Base-by-base conservation (phyloP, 805 yeast species). In the Blastobotrys muscicola region DNA sequence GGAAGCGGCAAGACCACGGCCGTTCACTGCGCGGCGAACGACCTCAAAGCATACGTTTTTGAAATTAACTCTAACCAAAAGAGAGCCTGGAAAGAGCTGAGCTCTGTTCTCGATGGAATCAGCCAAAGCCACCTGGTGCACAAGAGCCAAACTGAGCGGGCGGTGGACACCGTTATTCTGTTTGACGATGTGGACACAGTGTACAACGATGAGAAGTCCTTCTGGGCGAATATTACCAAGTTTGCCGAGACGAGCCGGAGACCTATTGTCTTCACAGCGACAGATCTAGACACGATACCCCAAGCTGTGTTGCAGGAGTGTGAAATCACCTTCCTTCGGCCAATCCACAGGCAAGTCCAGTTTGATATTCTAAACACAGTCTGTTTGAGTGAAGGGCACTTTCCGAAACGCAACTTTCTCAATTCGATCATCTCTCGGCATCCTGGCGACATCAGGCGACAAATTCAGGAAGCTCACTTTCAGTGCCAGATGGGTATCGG, bases 171-270 rank as follows among this genome's bases (percentile, higher is more conserved):
- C 6, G 65, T 86, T 4, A 79, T 92, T 3, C 61, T 92, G 30
- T 69, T 90, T 45, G 95, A 89, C 52, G 96, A 90, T 54, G 89
- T 84, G 34, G 95, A 90, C 57, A 67, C 85, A 8, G 59, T 89
- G 13, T 85, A 82, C 54, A 85, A 77, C 43, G 76, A 72, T 34
- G 97, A 92, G 54, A 76, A 74, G 45, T 77, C 78, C 1, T 89
- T 90, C 56, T 92, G 97, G 96, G 56, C 69, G 1, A 77, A 81
- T 2, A 69, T 86, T 2, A 74, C 72, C 38, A 80, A 76, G 39
- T 68, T 85, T 10, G 60, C 86, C 33, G 67, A 69, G 32, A 70
- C 73, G 12, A 71, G 85, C 0, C 68, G 85, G 50, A 64, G 89
- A 43, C 95, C 95, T 0, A 70, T 85, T 0, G 70, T 84, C 1